Evolutionary conservation across 306 rosid species (phyloP).

Genomic region (Adenanthera pavonina): DNA sequence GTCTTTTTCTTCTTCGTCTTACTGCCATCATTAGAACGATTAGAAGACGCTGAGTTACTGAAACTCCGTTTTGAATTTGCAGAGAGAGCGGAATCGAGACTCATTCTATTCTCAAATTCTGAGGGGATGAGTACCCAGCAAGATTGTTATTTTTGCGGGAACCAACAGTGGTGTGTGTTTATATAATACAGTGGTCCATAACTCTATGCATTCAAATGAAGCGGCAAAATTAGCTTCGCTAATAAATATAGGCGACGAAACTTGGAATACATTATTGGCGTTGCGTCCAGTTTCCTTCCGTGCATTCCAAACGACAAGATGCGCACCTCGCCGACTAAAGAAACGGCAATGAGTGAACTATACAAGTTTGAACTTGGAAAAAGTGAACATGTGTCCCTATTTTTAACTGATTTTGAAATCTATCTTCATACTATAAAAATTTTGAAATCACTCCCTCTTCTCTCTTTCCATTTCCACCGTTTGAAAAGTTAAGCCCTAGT

Average conservation of each 20-base stretch:
- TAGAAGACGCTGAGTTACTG: slow-evolving; percentile 52
- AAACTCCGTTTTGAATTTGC: slow-evolving; percentile 61
- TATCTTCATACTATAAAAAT: no score
- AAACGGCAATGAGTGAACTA: neutral
- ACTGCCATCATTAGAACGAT: slow-evolving; percentile 36
- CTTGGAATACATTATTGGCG: neutral
- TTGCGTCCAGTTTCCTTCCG: neutral
- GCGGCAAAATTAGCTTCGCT: slow-evolving; percentile 41
- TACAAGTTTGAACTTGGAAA: no score
- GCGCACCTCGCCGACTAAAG: neutral
- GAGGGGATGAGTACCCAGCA: slow-evolving; percentile 28
- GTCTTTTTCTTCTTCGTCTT: slow-evolving; percentile 47
- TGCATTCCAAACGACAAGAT: neutral
- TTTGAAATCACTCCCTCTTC: no score
- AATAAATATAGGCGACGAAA: neutral
- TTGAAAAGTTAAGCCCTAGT: no score
- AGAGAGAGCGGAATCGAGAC: slow-evolving; percentile 64
- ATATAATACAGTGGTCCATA: no score
- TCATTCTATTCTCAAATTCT: slow-evolving; percentile 46
- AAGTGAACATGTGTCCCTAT: no score
- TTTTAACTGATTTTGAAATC: no score
- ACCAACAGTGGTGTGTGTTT: neutral
- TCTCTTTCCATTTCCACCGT: no score
- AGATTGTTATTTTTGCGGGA: slow-evolving; percentile 1
- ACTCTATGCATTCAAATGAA: slow-evolving; percentile 41